Conservation (phyloP, 305 asterid genomes). For the Fraxinus greggii region DNA sequence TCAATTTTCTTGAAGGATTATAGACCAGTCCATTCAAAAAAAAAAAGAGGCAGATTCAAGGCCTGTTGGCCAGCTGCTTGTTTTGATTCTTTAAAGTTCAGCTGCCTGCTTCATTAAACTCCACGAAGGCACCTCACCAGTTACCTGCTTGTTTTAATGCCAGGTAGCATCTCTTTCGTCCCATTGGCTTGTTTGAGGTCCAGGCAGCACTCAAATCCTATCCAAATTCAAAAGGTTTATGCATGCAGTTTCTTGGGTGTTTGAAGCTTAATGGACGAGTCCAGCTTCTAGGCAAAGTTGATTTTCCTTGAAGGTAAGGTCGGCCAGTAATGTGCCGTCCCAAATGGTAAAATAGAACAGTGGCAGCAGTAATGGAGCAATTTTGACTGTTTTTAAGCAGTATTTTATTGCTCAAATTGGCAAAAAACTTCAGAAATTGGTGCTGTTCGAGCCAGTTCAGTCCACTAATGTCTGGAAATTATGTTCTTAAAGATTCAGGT, state of each 20-base stretch:
- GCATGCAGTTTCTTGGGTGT: background rate
- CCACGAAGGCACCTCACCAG: background rate
- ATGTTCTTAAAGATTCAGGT: background rate
- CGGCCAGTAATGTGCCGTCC: background rate
- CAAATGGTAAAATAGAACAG: background rate
- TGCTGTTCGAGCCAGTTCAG: background rate
- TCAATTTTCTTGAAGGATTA: background rate
- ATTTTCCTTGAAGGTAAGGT: background rate
- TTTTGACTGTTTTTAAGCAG: background rate
- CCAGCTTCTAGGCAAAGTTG: background rate
- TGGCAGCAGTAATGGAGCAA: background rate
- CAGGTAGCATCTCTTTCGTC: background rate
- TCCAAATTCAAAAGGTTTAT: background rate
- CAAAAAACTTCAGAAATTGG: background rate
- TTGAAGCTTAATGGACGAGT: background rate
- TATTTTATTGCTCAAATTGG: background rate
- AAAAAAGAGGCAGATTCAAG: background rate
- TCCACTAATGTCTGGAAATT: background rate
- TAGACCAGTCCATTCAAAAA: background rate
- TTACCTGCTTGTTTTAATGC: background rate
- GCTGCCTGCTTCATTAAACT: background rate
- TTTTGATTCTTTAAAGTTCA: background rate
- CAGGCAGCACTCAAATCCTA: background rate
- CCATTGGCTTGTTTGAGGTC: background rate
- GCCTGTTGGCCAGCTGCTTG: background rate